Evolutionary conservation across 2,329 filamentous ascomycete genomes (phyloP), one percentile per base, ranked within the genome.

Genomic region (Aspergillus hiratsukae): DNA sequence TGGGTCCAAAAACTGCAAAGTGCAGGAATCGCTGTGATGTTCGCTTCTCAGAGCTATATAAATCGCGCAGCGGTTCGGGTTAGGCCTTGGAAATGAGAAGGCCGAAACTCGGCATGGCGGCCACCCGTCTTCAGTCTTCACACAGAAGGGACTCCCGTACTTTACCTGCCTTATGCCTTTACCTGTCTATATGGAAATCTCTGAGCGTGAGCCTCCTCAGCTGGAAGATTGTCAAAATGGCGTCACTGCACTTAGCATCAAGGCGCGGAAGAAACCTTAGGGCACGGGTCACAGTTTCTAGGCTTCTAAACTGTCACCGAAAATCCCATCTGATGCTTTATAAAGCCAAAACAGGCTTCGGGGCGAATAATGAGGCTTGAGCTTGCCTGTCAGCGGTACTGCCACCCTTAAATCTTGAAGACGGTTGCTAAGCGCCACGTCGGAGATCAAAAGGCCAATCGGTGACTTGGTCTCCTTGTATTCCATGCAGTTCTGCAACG

Each of bases 401-500:
- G 23, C 9, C 14, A 23, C 23, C 43, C 43, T 23, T 46, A 27
- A 46, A 46, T 46, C 43, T 46, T 46, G 43, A 46, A 50, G 28
- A 50, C 10, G 49, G 29, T 23, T 51, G 29, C 29, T 37, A 40
- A 61, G 54, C 57, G 57, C 55, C 29, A 51, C 25, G n/a, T n/a
- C n/a, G 31, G 14, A 45, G 21, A 10, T 21, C 17, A 17, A 2
- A 17, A 35, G 21, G 17, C 60, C 54, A 62, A 61, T 56, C 41
- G 50, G 21, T 14, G 29, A 46, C 19, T 28, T 49, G 10, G 45
- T 28, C 51, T 46, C 17, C 27, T 25, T 29, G 23, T 46, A 48
- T 48, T 41, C 49, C 29, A 21, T 52, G 49, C 53, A 51, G 35
- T 50, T 54, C 54, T 59, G 57, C 57, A 59, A 59, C 59, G 54